Evolutionary conservation across 192 early-diverging fungal species (phyloP), one percentile per base, ranked within the genome.

Genomic region (Funneliformis mosseae): DNA sequence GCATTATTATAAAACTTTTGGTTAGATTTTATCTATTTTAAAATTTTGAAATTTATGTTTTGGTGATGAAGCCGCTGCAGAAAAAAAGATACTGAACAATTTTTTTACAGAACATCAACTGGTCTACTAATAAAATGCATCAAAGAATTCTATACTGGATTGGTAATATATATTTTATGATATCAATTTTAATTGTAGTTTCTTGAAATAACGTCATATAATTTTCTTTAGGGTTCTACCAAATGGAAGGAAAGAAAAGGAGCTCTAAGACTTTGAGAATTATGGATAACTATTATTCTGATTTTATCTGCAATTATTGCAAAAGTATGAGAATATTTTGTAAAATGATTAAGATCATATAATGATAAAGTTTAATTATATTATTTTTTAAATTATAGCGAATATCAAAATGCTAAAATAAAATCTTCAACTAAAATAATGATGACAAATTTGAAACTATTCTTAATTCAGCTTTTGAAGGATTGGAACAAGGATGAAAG

Each of bases 221-320:
- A n/a, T n/a, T 70, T 7, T 42, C 46, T 16, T 10, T 76, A 91
- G 87, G 80, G 81, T 2, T 95, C 96, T 8, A 87, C 92, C 62
- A 98, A 98, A 81, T 99, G 98, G 98, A 92, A 97, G 84, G 97
- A 98, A 82, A 89, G 98, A 82, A 97, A 97, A 79, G 97, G 97
- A 78, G 96, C 91, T 0, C 80, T 98, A 92, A 93, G 77, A 85
- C 89, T 5, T 94, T 93, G 9, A 95, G 92, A 76, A 90, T 97
- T n/a, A 85, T 89, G 18, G 95, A 95, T 67, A 90, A 87, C 27
- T 81, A 91, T 64, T 97, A 95, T 71, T 90, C 92, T 33, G 96
- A 98, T 73, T 85, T 99, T 6, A 87, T n/a, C 98, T 7, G 88
- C 88, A 18, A 89, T 91, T 21, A 87, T 99, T 39, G 93, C 91